Evolutionary conservation across 2,329 filamentous ascomycete genomes (phyloP), one percentile per base, ranked within the genome.

Genomic region (Claviceps humidiphila): DNA sequence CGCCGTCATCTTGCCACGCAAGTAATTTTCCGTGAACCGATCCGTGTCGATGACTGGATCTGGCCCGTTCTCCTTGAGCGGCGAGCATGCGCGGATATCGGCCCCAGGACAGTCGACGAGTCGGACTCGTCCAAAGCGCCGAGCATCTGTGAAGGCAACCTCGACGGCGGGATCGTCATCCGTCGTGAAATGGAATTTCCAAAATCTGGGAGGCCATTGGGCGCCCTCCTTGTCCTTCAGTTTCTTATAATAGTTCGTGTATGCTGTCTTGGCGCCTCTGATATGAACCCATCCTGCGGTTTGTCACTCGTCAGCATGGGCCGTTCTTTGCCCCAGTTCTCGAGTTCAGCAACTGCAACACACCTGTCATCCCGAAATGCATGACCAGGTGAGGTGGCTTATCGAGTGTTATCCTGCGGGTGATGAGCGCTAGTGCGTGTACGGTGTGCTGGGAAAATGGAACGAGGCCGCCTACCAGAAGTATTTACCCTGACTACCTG

Each of bases 401-500:
- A 40, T 88, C 82, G 22, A 97, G 58, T 0, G 64, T 66, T 26
- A 72, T 68, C 70, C 69, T 71, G n/a, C 6, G 24, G 11, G 9
- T 5, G 26, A 34, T 51, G 30, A 52, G 53, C 49, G 47, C 49
- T 5, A 13, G 17, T 39, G 64, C 20, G 70, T 67, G 68, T 66
- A 69, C 26, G 17, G 70, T 67, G 68, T 66, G 69, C 22, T 13
- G 14, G 8, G 17, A 20, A 14, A 16, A 5, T 9, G 9, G 14
- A 20, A 8, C 16, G 7, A 55, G 68, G 54, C 59, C n/a, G 14
- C 52, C n/a, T 40, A 79, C 82, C 93, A 98, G 66, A 98, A 97
- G 64, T 97, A 97, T 76, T 97, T 98, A 9, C 93, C 93, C 65
- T 96, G 93, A 54, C 86, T 89, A 4, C 86, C 87, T 4, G 86